A percentile compares a stretch with the other conserved stretches of the same genome.
Conservation (phyloP, 176 grass and related monocot species). For the Raddia guianensis region DNA sequence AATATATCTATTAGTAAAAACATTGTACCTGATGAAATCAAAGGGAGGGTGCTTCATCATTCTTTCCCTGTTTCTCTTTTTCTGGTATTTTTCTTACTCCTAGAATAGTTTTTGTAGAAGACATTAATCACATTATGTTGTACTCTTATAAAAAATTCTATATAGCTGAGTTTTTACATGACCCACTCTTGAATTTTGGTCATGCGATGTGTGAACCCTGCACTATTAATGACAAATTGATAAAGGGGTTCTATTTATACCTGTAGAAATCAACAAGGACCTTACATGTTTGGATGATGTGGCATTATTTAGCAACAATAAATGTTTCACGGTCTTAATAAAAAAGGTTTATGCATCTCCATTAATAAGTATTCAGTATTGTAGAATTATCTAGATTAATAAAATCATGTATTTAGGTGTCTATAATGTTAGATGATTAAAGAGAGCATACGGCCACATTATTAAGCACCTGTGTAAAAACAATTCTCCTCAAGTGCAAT, state of each 20-base stretch:
- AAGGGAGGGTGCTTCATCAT: slow-evolving; percentile 94
- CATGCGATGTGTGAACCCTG: neutral
- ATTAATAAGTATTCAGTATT: neutral
- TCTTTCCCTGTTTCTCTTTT: slow-evolving; percentile 97
- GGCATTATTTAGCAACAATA: neutral
- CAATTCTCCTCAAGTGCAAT: too few species aligned
- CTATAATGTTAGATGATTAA: too few species aligned
- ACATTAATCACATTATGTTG: neutral
- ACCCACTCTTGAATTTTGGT: neutral
- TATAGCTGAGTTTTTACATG: slow-evolving; percentile 11
- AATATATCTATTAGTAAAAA: slow-evolving; percentile 99
- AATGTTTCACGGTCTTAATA: neutral
- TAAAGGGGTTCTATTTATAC: neutral
- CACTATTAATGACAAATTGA: neutral
- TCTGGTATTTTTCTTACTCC: slow-evolving; percentile 59
- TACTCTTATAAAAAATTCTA: slow-evolving; percentile 16
- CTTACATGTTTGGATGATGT: slow-evolving; percentile 20
- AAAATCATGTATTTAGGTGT: slow-evolving; percentile 4
- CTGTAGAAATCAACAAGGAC: neutral
- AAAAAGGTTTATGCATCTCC: neutral
- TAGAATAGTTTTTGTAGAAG: neutral
- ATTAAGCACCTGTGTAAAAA: too few species aligned
- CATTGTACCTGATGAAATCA: slow-evolving; percentile 96
- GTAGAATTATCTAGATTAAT: neutral
- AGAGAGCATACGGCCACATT: too few species aligned